Evolutionary conservation across 495 filamentous ascomycete species (phyloP).

Genomic region (Hyaloscypha hepaticicola): DNA sequence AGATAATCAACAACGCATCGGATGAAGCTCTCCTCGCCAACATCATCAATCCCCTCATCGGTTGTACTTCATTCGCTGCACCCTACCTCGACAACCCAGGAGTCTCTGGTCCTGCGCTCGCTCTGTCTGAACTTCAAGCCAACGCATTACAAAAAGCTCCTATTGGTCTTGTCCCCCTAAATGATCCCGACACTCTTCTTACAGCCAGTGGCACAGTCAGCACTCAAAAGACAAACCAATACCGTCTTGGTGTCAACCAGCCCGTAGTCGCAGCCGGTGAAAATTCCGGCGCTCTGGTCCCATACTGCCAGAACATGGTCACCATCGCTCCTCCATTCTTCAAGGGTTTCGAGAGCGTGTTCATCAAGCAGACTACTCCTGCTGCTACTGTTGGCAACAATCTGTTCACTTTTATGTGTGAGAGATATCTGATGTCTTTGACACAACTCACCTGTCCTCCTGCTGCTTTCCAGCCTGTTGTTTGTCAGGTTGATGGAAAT

Average conservation of each 20-base stretch:
- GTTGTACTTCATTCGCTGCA: slow-evolving; percentile 7
- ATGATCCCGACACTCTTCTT: slow-evolving; percentile 4
- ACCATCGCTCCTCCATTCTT: background rate
- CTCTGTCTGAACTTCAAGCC: slow-evolving; percentile 9
- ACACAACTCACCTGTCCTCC: slow-evolving; percentile 12
- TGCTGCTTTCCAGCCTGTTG: slow-evolving; percentile 4
- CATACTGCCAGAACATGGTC: slow-evolving; percentile 8
- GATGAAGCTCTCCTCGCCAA: slow-evolving; percentile 14
- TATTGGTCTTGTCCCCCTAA: slow-evolving; percentile 6
- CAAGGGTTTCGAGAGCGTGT: background rate
- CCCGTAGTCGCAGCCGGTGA: background rate
- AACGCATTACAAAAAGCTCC: background rate
- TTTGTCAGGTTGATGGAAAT: background rate
- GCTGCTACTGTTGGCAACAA: slow-evolving; percentile 8
- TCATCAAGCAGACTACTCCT: background rate
- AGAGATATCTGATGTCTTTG: slow-evolving; percentile 7
- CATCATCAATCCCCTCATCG: slow-evolving; percentile 13
- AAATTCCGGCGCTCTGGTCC: slow-evolving; percentile 1
- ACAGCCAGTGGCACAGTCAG: background rate
- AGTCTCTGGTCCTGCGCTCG: background rate
- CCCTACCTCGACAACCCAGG: background rate
- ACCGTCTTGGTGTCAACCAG: slow-evolving; percentile 13
- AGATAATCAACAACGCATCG: slow-evolving; percentile 12
- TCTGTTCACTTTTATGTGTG: slow-evolving; percentile 10
- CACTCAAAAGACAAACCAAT: slow-evolving; percentile 2